A percentile compares a stretch with the other conserved stretches of the same genome.
Evolutionary conservation across 352 stramenopile species (phyloP).

Genomic region (Thalassiosira ordinaria): DNA sequence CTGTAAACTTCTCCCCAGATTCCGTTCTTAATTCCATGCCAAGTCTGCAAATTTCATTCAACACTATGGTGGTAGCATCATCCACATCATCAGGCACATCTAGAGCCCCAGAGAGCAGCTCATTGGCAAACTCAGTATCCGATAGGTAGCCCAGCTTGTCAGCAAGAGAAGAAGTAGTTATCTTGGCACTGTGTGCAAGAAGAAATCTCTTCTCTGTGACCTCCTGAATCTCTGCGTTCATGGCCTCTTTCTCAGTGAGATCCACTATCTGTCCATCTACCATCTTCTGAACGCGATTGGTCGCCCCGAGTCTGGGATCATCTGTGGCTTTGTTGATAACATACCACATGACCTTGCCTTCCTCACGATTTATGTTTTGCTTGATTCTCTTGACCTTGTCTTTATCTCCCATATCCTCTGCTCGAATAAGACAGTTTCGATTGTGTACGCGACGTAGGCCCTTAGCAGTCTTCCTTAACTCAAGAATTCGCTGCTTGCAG

Average conservation of each 20-base stretch:
- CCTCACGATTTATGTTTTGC: background rate
- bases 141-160: conserved; percentile 21
- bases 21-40: background rate
- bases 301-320: background rate
- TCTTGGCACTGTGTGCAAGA: conserved; percentile 7
- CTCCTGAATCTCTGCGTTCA: conserved; percentile 14
- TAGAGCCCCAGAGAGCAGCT: background rate
- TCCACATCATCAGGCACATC: conserved; percentile 21
- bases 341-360: conserved; percentile 3
- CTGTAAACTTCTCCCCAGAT: background rate
- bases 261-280: conserved; percentile 1
- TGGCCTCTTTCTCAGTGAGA: background rate
- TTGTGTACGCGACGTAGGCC: background rate
- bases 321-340: background rate
- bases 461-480: background rate
- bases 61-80: conserved; percentile 12
- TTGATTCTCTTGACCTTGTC: background rate
- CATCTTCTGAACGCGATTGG: background rate
- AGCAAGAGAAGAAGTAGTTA: background rate
- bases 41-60: conserved; percentile 12
- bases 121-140: conserved; percentile 11
- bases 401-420: background rate
- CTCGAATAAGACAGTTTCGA: background rate
- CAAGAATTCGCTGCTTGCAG: background rate
- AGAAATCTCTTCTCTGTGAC: conserved; percentile 10